Evolutionary conservation across 148 eudicot species (phyloP), one percentile per base, ranked within the genome.

Genomic region (Amaranthus cruentus): DNA sequence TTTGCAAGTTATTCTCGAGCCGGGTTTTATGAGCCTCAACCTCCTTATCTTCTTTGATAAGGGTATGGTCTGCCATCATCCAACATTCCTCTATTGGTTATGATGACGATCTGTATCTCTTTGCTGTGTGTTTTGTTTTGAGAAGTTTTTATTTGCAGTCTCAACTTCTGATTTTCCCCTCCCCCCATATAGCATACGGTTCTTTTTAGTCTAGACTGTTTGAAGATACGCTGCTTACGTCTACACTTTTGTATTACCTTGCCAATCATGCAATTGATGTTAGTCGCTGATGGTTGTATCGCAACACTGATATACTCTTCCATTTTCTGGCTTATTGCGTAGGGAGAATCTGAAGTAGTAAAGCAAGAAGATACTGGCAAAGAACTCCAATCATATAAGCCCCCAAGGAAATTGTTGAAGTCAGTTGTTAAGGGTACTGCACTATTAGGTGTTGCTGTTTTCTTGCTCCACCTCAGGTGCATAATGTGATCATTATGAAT

Each of bases 361-460:
- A 66, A 43, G 62, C 68, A 69, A n/a, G 70, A 64, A 13, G 64
- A 10, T 55, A 15, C 42, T 57, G 72, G 9, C 38, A 75, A 85
- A 78, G 77, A 66, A 47, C 57, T n/a, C 50, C 77, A 79, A 56
- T 47, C 21, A 5, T 75, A 47, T 50, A 85, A 87, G 74, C 81
- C 80, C 10, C 76, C 62, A 9, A 73, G 70, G 70, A 88, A 49
- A 67, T 46, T 88, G 67, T 67, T 90, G 76, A 83, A 84, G 72
- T 77, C 89, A 77, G 84, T 90, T 65, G 78, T 78, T 62, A 81
- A 79, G 85, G 92, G 92, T 76, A 88, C 92, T 5, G 90, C 96
- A 50, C 66, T 90, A 71, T 71, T 85, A 68, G 96, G 96, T 54
- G 65, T 83, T 73, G 73, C 89, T 73, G 82, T 81, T 81, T 78